phyloP scores from a whole-genome alignment of 2,329 filamentous ascomycete genomes.

The Fusarium ramigenum region DNA sequence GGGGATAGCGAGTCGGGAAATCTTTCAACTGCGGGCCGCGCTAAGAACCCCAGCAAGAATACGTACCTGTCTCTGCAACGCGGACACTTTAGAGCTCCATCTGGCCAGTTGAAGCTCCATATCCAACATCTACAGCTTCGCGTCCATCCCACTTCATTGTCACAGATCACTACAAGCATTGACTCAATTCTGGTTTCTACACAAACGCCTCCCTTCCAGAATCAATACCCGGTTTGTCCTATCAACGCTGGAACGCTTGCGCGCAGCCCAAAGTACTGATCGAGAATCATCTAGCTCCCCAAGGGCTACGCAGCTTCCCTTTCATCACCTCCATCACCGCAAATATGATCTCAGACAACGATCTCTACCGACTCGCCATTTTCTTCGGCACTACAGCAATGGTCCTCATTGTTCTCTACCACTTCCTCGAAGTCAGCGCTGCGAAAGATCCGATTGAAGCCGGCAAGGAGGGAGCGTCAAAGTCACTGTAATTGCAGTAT shows the following conservation, averaged over 20 bases:
- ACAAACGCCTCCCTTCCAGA: background rate
- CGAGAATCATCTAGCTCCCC: constrained; percentile 4
- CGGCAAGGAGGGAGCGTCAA: constrained; percentile 17
- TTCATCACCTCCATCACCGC: constrained; percentile 18
- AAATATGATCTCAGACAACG: constrained; percentile 93
- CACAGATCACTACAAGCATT: background rate
- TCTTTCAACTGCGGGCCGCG: constrained; percentile 19
- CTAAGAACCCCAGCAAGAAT: constrained; percentile 22
- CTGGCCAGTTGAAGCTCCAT: constrained; percentile 42
- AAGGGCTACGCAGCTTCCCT: background rate
- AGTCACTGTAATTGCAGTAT: constrained; percentile 28
- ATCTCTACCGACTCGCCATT: constrained; percentile 90
- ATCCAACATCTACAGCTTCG: constrained; percentile 27
- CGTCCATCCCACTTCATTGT: background rate
- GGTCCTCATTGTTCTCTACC: constrained; percentile 93
- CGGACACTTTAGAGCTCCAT: constrained; percentile 39
- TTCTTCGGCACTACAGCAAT: constrained; percentile 91
- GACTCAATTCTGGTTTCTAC: background rate
- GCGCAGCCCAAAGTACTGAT: constrained; percentile 20
- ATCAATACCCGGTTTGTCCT: constrained; percentile 2
- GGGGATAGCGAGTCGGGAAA: constrained; percentile 10
- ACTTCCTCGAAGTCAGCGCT: constrained; percentile 95
- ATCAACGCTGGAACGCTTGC: background rate
- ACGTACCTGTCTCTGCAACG: constrained; percentile 32
- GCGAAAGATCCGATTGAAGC: constrained; percentile 19